Percentiles rank a stretch among this genome's conserved stretches.
phyloP scores from a whole-genome alignment of 176 grass and related monocot species.

The Triticum dicoccoides region DNA sequence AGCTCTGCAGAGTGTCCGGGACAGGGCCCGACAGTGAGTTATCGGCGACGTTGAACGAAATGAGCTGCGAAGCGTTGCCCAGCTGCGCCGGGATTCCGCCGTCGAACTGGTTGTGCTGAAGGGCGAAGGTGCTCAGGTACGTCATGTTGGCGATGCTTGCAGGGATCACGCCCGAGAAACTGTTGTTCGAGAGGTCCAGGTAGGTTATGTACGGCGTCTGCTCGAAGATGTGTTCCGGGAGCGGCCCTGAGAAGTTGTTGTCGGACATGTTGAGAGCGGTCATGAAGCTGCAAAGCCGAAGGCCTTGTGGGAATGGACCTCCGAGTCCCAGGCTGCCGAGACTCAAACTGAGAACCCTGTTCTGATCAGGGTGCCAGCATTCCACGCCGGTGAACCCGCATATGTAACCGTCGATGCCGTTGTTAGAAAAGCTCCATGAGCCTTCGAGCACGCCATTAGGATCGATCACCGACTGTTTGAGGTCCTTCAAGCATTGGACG shows the following conservation, averaged over 20 bases:
- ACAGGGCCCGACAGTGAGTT: conserved; percentile 20
- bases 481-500: neutral
- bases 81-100: conserved; percentile 28
- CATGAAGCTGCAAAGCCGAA: conserved; percentile 23
- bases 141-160: neutral
- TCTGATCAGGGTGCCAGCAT: neutral
- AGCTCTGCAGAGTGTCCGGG: neutral
- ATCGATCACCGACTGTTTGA: neutral
- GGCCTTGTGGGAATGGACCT: conserved; percentile 30
- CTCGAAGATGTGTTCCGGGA: conserved; percentile 15
- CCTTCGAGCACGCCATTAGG: neutral
- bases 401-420: neutral
- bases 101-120: conserved; percentile 26
- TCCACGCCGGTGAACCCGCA: neutral
- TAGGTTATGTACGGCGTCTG: neutral
- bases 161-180: conserved; percentile 33
- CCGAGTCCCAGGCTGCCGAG: conserved; percentile 14
- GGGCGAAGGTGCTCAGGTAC: conserved; percentile 27
- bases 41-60: conserved; percentile 17
- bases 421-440: neutral
- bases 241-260: conserved; percentile 29
- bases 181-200: conserved; percentile 37
- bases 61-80: too few relatives aligned
- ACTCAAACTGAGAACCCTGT: neutral
- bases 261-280: conserved; percentile 30